These are phyloP conservation scores for Leavenworthia alabamica DNA, from an alignment of 345 rosid genomes.

Conservation along the genomic window DNA sequence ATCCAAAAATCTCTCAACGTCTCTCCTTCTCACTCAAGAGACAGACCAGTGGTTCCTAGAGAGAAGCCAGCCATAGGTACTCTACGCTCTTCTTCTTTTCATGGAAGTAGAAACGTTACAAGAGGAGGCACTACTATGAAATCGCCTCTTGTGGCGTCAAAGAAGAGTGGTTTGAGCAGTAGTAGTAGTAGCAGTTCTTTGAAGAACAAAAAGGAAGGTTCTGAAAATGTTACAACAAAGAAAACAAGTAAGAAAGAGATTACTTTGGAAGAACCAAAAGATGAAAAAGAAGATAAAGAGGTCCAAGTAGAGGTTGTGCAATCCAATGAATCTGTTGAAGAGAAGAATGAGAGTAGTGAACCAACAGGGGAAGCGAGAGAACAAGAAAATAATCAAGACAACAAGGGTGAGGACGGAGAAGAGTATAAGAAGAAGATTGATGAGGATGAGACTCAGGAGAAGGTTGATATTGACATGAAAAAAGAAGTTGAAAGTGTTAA, in stretches of 20 bases:
- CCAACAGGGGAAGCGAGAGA: conserved; percentile 19
- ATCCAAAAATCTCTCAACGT: conserved; percentile 26
- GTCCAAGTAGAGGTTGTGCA: conserved; percentile 15
- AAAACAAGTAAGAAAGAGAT: conserved; percentile 21
- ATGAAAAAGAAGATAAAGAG: conserved; percentile 23
- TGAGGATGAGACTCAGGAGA: conserved; percentile 16
- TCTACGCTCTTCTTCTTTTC: conserved; percentile 35
- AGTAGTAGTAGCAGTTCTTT: conserved; percentile 7
- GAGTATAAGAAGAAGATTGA: conserved; percentile 7
- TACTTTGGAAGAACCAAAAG: conserved; percentile 11
- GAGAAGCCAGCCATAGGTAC: conserved; percentile 25
- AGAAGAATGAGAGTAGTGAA: conserved; percentile 7
- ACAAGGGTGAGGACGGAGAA: conserved; percentile 13
- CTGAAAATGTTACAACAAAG: neutral
- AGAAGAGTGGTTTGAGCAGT: conserved; percentile 27
- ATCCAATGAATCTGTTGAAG: conserved; percentile 23
- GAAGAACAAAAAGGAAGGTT: conserved; percentile 13
- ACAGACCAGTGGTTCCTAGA: conserved; percentile 30
- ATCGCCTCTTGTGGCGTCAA: conserved; percentile 18
- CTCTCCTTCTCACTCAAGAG: conserved; percentile 37
- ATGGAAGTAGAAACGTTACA: conserved; percentile 32
- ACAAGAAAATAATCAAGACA: conserved; percentile 5
- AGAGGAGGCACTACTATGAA: conserved; percentile 22
- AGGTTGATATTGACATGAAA: conserved; percentile 7
- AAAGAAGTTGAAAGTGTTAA: conserved; percentile 11